Percentiles rank a stretch among this genome's conserved stretches.
Conservation (phyloP, 208 protist genomes). For the Leishmania guyanensis region DNA sequence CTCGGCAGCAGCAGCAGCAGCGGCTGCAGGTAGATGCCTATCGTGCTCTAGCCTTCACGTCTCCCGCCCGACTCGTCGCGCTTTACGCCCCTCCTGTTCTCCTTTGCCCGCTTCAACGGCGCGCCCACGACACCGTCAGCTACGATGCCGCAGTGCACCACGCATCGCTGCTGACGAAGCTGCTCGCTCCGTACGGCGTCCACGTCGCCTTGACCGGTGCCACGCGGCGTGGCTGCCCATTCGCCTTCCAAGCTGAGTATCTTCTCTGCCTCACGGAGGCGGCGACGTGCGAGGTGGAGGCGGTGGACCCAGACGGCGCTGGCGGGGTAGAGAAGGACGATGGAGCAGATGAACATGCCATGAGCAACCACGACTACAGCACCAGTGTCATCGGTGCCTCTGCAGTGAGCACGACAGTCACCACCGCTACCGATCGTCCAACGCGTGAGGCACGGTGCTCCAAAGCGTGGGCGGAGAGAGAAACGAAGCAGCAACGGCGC, state of each 20-base stretch:
- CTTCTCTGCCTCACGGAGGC: constrained; percentile 42
- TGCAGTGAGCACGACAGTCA: not conserved
- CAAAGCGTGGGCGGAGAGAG: not conserved
- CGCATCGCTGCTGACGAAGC: constrained; percentile 24
- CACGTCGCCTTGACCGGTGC: constrained; percentile 46
- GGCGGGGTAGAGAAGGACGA: not conserved
- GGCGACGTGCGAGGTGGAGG: constrained; percentile 30
- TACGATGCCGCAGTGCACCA: constrained; percentile 68
- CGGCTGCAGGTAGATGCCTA: no score
- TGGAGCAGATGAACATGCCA: not conserved
- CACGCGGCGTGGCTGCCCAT: constrained; percentile 56
- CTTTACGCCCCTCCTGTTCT: constrained; percentile 39
- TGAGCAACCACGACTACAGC: not conserved
- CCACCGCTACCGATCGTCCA: not conserved
- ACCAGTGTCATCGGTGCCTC: not conserved
- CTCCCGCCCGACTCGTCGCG: constrained; percentile 29
- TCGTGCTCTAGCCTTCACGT: not conserved
- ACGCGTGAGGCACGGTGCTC: not conserved
- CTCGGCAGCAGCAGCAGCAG: not conserved
- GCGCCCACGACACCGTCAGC: constrained; percentile 41
- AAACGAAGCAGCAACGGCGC: not conserved
- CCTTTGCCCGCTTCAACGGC: constrained; percentile 20
- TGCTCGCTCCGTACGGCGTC: constrained; percentile 51
- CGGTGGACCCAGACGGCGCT: constrained; percentile 1
- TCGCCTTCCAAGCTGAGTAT: constrained; percentile 30